Conservation (phyloP, 2,329 filamentous ascomycete species). For the Domatiomyces catenatus region DNA sequence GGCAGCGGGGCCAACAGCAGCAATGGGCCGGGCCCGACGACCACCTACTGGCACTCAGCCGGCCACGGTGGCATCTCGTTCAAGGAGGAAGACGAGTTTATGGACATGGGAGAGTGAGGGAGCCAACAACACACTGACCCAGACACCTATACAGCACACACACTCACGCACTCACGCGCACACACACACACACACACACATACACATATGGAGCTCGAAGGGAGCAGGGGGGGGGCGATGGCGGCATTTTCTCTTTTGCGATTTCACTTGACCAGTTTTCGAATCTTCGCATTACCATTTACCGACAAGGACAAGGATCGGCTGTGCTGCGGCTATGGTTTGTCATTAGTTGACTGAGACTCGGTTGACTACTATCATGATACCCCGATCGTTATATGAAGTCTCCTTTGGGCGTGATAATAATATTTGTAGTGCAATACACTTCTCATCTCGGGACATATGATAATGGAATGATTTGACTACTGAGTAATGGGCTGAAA, state of each 20-base stretch:
- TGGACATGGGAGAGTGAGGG: slow-evolving; percentile 38
- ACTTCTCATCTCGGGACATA: neutral
- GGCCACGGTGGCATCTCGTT: slow-evolving; percentile 51
- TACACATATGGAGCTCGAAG: neutral
- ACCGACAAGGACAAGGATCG: neutral
- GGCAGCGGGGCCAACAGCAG: slow-evolving; percentile 44
- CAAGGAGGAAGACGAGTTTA: slow-evolving; percentile 89
- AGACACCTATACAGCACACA: neutral
- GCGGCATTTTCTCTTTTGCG: neutral
- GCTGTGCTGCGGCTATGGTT: neutral
- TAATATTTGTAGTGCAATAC: neutral
- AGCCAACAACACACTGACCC: neutral
- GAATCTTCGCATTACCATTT: neutral
- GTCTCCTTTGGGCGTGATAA: neutral
- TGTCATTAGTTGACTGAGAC: neutral
- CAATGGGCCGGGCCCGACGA: slow-evolving; percentile 27
- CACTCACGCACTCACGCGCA: neutral
- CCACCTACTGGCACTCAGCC: slow-evolving; percentile 37
- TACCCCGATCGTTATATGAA: neutral
- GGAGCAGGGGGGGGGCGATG: too few species aligned
- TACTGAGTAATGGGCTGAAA: too few species aligned
- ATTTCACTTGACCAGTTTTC: neutral
- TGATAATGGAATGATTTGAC: neutral
- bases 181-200: neutral
- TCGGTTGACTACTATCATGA: neutral